Conservation (phyloP, 352 stramenopile genomes). For the Phytophthora uliginosa region DNA sequence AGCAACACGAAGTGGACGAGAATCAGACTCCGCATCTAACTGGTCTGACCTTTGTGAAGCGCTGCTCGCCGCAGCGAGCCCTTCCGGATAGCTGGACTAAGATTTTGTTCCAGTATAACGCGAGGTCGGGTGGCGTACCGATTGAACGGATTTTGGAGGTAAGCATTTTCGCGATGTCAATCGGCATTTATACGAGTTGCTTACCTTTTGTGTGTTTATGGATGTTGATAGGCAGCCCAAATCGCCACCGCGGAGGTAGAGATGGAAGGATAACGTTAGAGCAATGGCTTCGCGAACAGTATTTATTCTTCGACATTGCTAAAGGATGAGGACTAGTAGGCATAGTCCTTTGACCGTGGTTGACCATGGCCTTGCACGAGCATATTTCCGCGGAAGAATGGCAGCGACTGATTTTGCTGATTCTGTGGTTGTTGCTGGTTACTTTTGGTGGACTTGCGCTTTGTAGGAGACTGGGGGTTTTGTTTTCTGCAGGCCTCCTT, state of each 20-base stretch:
- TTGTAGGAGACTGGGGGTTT: slow-evolving; percentile 10
- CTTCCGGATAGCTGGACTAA: slow-evolving; percentile 92
- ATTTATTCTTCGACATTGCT: slow-evolving; percentile 34
- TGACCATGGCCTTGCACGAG: slow-evolving; percentile 64
- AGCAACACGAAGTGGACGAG: slow-evolving; percentile 62
- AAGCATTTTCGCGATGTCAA: neutral
- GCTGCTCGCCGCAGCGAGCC: slow-evolving; percentile 85
- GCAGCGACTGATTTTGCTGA: slow-evolving; percentile 49
- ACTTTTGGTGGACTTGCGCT: slow-evolving; percentile 25
- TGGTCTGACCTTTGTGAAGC: slow-evolving; percentile 72
- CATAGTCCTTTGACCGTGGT: slow-evolving; percentile 52
- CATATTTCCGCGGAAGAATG: slow-evolving; percentile 83
- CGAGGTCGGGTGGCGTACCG: slow-evolving; percentile 64
- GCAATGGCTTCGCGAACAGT: slow-evolving; percentile 9
- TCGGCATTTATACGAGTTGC: neutral
- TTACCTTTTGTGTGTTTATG: slow-evolving; percentile 1
- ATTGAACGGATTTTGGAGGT: slow-evolving; percentile 80
- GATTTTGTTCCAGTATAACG: slow-evolving; percentile 86
- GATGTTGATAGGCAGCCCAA: slow-evolving; percentile 37
- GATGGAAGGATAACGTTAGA: slow-evolving; percentile 43
- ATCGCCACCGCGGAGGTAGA: slow-evolving; percentile 33
- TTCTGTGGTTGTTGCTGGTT: slow-evolving; percentile 41
- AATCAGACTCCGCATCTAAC: slow-evolving; percentile 58
- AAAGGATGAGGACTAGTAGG: slow-evolving; percentile 35
- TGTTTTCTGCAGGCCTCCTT: slow-evolving; percentile 40